These are phyloP conservation scores for Podaxis sp. DNA, from an alignment of 768 basidiomycete species.

Conservation along the genomic window DNA sequence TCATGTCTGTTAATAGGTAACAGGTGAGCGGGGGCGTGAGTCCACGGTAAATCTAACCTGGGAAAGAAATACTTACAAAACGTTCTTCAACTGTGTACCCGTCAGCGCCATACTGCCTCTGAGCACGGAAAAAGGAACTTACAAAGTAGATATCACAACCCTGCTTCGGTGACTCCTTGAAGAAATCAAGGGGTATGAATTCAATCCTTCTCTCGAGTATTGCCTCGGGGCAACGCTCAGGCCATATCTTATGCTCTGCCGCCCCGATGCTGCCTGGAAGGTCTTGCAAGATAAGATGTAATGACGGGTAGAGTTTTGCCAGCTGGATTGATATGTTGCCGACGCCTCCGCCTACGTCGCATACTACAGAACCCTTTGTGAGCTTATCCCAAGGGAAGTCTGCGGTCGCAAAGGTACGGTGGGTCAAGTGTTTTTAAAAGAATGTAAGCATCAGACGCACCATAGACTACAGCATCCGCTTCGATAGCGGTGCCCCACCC, in stretches of 20 bases:
- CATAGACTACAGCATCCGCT: constrained; percentile 22
- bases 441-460: constrained; percentile 12
- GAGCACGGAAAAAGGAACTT: constrained; percentile 9
- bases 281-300: constrained; percentile 33
- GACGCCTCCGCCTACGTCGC: constrained; percentile 37
- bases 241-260: constrained; percentile 31
- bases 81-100: constrained; percentile 25
- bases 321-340: constrained; percentile 33
- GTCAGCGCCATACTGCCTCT: not conserved
- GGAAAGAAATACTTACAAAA: constrained; percentile 24
- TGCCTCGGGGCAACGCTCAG: constrained; percentile 29
- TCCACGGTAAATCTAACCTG: not conserved
- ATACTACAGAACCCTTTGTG: constrained; percentile 23
- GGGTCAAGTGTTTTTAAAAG: not conserved
- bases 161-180: constrained; percentile 28
- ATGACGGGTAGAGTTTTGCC: constrained; percentile 26
- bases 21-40: not conserved
- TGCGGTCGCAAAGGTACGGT: constrained; percentile 8
- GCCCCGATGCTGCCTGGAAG: constrained; percentile 25
- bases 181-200: constrained; percentile 38
- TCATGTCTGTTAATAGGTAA: constrained; percentile 28
- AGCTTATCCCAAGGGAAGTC: constrained; percentile 31
- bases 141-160: constrained; percentile 41
- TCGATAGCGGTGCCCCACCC: constrained; percentile 29
- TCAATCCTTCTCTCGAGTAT: constrained; percentile 28